Evolutionary conservation across 2,329 filamentous ascomycete species (phyloP).

Genomic region (Aspergillus alliaceus): DNA sequence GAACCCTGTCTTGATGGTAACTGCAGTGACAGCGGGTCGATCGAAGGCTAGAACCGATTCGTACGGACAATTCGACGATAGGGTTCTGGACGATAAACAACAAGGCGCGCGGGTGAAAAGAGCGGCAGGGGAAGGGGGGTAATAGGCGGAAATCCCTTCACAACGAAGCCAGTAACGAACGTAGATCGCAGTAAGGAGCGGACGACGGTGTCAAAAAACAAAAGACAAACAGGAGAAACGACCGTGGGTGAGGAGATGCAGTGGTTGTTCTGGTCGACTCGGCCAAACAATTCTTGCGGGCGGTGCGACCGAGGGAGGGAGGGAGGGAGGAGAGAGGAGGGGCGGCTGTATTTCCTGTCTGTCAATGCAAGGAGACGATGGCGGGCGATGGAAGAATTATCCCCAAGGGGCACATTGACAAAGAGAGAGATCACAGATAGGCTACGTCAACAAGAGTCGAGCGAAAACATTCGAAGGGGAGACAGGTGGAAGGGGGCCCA

Average conservation of each 20-base stretch:
- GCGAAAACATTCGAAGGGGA: conserved; percentile 14
- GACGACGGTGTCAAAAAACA: conserved; percentile 23
- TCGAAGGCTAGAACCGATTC: background rate
- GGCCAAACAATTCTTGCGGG: background rate
- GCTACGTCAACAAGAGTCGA: conserved; percentile 31
- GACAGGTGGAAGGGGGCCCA: conserved; percentile 4
- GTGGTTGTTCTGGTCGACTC: conserved; percentile 6
- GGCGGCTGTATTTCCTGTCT: background rate
- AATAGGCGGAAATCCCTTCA: background rate
- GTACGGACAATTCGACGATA: background rate
- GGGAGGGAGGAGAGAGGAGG: conserved; percentile 11
- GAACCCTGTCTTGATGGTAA: background rate
- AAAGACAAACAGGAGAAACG: conserved; percentile 9
- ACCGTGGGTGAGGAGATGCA: conserved; percentile 3
- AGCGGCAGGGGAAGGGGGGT: conserved; percentile 25
- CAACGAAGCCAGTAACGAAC: conserved; percentile 23
- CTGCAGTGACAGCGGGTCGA: conserved; percentile 3
- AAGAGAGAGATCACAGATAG: conserved; percentile 17
- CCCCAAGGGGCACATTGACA: conserved; percentile 28
- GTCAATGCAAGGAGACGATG: conserved; percentile 19
- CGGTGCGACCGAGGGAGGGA: background rate
- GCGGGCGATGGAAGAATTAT: conserved; percentile 14
- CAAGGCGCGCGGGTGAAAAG: conserved; percentile 17
- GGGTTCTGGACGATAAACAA: conserved; percentile 14
- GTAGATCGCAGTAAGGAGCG: conserved; percentile 26